Base-by-base conservation (phyloP, 2,329 filamentous ascomycete genomes). In the Fusarium penzigii region DNA sequence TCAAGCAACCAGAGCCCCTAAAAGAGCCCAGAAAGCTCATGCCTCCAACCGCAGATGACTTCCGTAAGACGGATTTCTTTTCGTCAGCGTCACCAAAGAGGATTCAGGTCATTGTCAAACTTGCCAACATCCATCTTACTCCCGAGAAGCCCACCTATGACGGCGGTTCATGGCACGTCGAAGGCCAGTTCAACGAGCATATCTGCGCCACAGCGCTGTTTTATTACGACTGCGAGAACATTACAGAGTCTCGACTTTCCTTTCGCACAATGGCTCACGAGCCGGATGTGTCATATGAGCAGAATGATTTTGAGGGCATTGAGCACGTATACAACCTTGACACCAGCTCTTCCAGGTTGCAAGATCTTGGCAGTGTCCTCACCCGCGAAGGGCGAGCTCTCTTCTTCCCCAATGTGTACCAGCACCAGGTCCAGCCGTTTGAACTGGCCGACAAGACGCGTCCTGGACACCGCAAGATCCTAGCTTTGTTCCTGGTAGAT, bases 221-320 rank as follows among this genome's bases (percentile, higher is more conserved):
- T 6, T 56, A 55, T 5, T 56, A 56, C 3, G 52, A 56, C 8
- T 20, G 14, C 12, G 44, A 56, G 12, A 56, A 56, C 34, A 45
- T 56, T 16, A 51, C 52, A 0, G 44, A 52, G 2, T 48, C 29
- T 6, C 25, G 6, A 10, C 8, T 53, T 5, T 32, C 11, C 5
- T 49, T 55, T 2, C 12, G 50, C 3, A 55, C 52, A 0, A 3
- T 55, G 6, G 12, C 38, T 11, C 12, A 7, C 0, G 25, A 42
- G 1, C 8, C 49, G 2, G 2, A 14, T 2, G n/a, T n/a, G n/a
- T n/a, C n/a, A n/a, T 49, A 53, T 4, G 39, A 49, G n/a, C 41
- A 49, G 11, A 0, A 34, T 11, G 13, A 39, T 20, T 45, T 6
- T n/a, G n/a, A 34, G 0, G 32, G 39, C 3, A 49, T 54, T 3